A percentile compares a stretch with the other conserved stretches of the same genome.
These are phyloP conservation scores for Annulohypoxylon nitens DNA, from an alignment of 495 filamentous ascomycete genomes.

Conservation along the genomic window DNA sequence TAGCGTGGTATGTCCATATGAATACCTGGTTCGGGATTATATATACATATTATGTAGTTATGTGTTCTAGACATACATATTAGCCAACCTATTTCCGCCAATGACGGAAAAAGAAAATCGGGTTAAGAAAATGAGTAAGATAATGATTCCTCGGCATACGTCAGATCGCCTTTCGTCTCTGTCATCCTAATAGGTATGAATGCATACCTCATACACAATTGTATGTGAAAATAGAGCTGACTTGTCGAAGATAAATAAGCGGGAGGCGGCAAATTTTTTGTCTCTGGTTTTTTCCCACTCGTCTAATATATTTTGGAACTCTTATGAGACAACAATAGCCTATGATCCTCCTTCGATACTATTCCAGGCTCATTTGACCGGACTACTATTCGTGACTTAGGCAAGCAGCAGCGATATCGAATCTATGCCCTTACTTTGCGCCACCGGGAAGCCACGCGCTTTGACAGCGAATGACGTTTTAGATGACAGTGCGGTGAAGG, in stretches of 20 bases:
- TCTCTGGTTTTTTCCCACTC: neutral
- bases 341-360: neutral
- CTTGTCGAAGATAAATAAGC: constrained; percentile 4
- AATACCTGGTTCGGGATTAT: neutral
- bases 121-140: constrained; percentile 1
- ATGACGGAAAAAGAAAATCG: constrained; percentile 4
- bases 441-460: neutral
- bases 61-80: neutral
- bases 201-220: neutral
- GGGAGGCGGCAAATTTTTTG: neutral
- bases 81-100: constrained; percentile 15
- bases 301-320: neutral
- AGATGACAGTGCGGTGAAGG: constrained; percentile 23
- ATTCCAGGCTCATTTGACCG: neutral
- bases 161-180: constrained; percentile 21
- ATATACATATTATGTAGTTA: neutral
- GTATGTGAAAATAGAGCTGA: constrained; percentile 20
- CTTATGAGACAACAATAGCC: neutral
- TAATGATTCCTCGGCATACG: constrained; percentile 31
- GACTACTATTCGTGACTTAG: neutral
- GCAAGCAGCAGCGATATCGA: neutral
- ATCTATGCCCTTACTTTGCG: constrained; percentile 1
- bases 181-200: neutral
- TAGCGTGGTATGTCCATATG: neutral
- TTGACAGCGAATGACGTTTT: constrained; percentile 11